Base-by-base conservation (phyloP, 345 rosid genomes). In the Cardamine occulta region DNA sequence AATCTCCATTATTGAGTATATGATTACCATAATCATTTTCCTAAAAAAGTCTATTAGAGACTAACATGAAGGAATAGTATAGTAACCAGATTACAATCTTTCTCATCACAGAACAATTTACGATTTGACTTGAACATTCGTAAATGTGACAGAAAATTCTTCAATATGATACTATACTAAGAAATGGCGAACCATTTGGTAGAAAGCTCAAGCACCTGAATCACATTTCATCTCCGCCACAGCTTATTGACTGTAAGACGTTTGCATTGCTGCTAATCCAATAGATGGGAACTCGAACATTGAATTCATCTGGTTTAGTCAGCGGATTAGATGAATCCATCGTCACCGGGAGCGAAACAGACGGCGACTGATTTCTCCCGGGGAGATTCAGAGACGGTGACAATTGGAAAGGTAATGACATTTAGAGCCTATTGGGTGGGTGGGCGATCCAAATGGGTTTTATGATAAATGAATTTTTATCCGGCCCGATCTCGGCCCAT, bases 121-220 rank as follows among this genome's bases (percentile, higher is more conserved):
- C 35, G 26, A 68, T 23, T 53, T 35, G 7, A 68, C 29, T 68
- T 68, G 19, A 42, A 13, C 14, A 53, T 55, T 39, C 1, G 12
- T 18, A 4, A 66, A 51, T 32, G 31, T 66, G 70, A 45, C 19
- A 19, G 62, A 4, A 66, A 51, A 6, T 19, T 13, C 14, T 34
- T 4, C 2, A 19, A 19, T 21, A 21, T 5, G 72, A 47, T 1
- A 5, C 1, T 26, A 28, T 2, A 63, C 19, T 40, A 17, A 12
- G 47, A 54, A 56, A 56, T 29, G 55, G 44, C 31, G 44, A 69
- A 70, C 65, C 74, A 39, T 14, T 37, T 53, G 34, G 72, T 68
- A 23, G 72, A 37, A 37, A 35, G 62, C 58, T 28, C 35, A 2
- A 56, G 12, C 37, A 55, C 37, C 8, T 28, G 57, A 52, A 52